Percentiles rank a stretch among this genome's conserved stretches.
Conservation (phyloP, 2,329 filamentous ascomycete genomes). For the Colletotrichum sublineola region DNA sequence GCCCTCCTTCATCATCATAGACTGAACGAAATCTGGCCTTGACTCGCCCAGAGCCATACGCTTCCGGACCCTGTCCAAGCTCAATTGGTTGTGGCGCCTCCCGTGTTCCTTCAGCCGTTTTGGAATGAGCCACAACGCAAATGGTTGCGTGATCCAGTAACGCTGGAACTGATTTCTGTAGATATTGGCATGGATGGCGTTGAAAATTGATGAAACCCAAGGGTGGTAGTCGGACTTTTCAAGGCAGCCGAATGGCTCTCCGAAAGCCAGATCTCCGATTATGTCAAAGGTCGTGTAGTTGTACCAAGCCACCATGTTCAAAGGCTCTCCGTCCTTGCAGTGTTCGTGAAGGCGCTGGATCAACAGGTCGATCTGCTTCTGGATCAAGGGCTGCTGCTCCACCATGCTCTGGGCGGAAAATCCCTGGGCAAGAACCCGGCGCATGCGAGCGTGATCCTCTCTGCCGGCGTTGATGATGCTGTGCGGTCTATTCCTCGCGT, state of each 20-base stretch:
- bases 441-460: conserved; percentile 44
- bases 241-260: conserved; percentile 49
- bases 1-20: conserved; percentile 42
- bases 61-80: conserved; percentile 20
- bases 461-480: conserved; percentile 36
- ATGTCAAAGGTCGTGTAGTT: conserved; percentile 50
- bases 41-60: conserved; percentile 41
- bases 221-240: conserved; percentile 46
- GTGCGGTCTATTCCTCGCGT: conserved; percentile 22
- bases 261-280: conserved; percentile 50
- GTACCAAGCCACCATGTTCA: conserved; percentile 39
- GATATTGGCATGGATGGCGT: conserved; percentile 10
- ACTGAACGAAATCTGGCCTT: conserved; percentile 44
- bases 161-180: conserved; percentile 28
- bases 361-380: conserved; percentile 48
- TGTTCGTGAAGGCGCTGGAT: conserved; percentile 49
- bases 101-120: conserved; percentile 18
- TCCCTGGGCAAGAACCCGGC: conserved; percentile 47
- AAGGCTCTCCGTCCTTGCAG: conserved; percentile 19
- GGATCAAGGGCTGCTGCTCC: conserved; percentile 49
- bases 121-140: conserved; percentile 17
- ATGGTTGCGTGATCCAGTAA: conserved; percentile 12
- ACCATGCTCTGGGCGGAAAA: conserved; percentile 50
- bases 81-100: conserved; percentile 23
- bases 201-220: conserved; percentile 47